A percentile compares a stretch with the other conserved stretches of the same genome.
phyloP scores from a whole-genome alignment of 75 land plant genomes.

The Isoetes taiwanensis region DNA sequence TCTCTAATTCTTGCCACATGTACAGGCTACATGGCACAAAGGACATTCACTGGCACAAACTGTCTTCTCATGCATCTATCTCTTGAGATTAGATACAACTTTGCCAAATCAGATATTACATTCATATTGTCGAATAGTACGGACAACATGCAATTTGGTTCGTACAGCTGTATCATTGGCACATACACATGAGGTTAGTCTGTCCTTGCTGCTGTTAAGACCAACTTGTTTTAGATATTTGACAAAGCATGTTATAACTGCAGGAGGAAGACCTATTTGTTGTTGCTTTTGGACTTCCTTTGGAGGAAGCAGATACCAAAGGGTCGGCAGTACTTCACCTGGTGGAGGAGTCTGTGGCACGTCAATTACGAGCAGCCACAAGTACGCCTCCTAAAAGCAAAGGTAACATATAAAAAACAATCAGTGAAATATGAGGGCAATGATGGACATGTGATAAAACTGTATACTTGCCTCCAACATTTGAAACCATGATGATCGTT shows the following conservation, averaged over 20 bases:
- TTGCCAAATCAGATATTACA: slow-evolving; percentile 70
- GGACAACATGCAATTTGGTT: slow-evolving; percentile 71
- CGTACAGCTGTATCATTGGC: slow-evolving; percentile 64
- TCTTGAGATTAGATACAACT: slow-evolving; percentile 58
- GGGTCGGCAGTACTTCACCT: slow-evolving; percentile 58
- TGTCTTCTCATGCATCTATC: slow-evolving; percentile 86
- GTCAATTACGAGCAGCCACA: slow-evolving; percentile 67
- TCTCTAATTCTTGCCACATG: neutral
- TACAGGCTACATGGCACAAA: slow-evolving; percentile 96
- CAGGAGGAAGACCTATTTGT: slow-evolving; percentile 92
- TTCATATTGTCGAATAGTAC: slow-evolving; percentile 69
- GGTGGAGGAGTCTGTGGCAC: slow-evolving; percentile 66
- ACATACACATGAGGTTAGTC: slow-evolving; percentile 84
- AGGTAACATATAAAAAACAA: no score
- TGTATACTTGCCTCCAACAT: no score
- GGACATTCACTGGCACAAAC: slow-evolving; percentile 93
- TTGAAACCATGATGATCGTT: no score
- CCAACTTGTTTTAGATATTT: neutral
- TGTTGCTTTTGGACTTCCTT: slow-evolving; percentile 64
- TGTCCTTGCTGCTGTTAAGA: neutral
- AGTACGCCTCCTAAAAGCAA: slow-evolving; percentile 34
- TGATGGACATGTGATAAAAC: no score
- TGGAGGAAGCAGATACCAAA: slow-evolving; percentile 75
- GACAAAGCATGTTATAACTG: neutral
- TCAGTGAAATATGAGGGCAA: no score